A percentile compares a stretch with the other conserved stretches of the same genome.
phyloP scores from a whole-genome alignment of 1,284 basidiomycete species.

The Sanghuangporus baumii region DNA sequence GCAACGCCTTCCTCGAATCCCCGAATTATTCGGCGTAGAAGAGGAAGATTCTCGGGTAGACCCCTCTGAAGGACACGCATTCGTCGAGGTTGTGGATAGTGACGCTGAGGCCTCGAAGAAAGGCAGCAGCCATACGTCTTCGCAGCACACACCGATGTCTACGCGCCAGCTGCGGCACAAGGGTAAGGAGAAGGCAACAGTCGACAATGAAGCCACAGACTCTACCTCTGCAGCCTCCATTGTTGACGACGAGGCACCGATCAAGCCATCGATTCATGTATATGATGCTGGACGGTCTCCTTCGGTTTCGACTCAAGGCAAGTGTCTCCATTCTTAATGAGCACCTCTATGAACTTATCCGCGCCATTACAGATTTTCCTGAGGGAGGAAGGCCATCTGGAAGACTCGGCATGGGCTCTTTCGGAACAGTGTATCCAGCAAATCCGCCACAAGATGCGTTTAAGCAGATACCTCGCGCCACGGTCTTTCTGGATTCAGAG shows the following conservation, averaged over 20 bases:
- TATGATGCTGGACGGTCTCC: constrained; percentile 26
- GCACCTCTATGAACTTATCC: neutral
- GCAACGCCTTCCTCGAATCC: constrained; percentile 42
- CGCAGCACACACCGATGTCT: constrained; percentile 20
- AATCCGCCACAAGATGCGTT: constrained; percentile 3
- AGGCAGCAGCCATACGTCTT: constrained; percentile 24
- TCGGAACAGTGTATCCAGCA: neutral
- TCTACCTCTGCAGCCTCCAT: constrained; percentile 51
- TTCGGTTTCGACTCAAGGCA: neutral
- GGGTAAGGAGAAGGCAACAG: constrained; percentile 46
- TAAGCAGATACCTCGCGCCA: constrained; percentile 2
- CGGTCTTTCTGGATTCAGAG: neutral
- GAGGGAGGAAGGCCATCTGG: neutral
- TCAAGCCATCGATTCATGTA: constrained; percentile 60
- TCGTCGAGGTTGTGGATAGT: constrained; percentile 55
- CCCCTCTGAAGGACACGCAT: constrained; percentile 43
- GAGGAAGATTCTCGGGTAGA: constrained; percentile 20
- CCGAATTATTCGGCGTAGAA: constrained; percentile 25
- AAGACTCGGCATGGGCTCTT: neutral
- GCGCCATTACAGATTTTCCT: neutral
- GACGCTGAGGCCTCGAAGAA: constrained; percentile 32
- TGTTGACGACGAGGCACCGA: constrained; percentile 41
- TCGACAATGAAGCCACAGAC: constrained; percentile 20
- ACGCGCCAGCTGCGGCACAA: constrained; percentile 32
- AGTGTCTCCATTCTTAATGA: neutral